phyloP scores from a whole-genome alignment of 108 stramenopile genomes.

The Skeletonema potamos region DNA sequence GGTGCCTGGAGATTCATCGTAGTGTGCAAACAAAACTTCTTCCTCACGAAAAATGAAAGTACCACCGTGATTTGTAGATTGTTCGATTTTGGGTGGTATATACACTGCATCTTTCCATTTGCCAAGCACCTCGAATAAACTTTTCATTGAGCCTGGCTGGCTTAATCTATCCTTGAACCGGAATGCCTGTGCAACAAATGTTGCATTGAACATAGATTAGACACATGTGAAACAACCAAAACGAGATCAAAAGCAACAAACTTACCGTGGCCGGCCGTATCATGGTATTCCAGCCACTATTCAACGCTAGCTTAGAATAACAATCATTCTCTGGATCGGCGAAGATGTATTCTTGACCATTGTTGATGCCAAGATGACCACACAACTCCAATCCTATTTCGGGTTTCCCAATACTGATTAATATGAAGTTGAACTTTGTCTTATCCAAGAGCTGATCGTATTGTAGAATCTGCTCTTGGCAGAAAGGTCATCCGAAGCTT shows the following conservation, averaged over 20 bases:
- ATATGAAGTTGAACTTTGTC: slow-evolving; percentile 40
- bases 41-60: slow-evolving; percentile 69
- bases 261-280: slow-evolving; percentile 62
- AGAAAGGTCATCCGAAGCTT: slow-evolving; percentile 82
- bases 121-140: slow-evolving; percentile 53
- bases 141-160: neutral
- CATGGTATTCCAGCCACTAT: slow-evolving; percentile 67
- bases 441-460: slow-evolving; percentile 61
- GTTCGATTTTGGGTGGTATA: slow-evolving; percentile 72
- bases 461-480: slow-evolving; percentile 83
- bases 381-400: slow-evolving; percentile 56
- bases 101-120: slow-evolving; percentile 80
- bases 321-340: slow-evolving; percentile 68
- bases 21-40: slow-evolving; percentile 68
- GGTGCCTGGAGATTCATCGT: slow-evolving; percentile 73
- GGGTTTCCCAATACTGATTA: slow-evolving; percentile 73
- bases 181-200: neutral
- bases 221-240: neutral
- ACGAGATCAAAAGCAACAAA: slow-evolving; percentile 51
- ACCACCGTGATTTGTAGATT: slow-evolving; percentile 71
- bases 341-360: slow-evolving; percentile 55
- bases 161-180: neutral
- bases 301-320: slow-evolving; percentile 56
- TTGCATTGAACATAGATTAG: neutral
- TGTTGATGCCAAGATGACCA: slow-evolving; percentile 51